Evolutionary conservation across 1,284 basidiomycete species (phyloP), one percentile per base, ranked within the genome.

Genomic region (Ganoderma resinaceum): DNA sequence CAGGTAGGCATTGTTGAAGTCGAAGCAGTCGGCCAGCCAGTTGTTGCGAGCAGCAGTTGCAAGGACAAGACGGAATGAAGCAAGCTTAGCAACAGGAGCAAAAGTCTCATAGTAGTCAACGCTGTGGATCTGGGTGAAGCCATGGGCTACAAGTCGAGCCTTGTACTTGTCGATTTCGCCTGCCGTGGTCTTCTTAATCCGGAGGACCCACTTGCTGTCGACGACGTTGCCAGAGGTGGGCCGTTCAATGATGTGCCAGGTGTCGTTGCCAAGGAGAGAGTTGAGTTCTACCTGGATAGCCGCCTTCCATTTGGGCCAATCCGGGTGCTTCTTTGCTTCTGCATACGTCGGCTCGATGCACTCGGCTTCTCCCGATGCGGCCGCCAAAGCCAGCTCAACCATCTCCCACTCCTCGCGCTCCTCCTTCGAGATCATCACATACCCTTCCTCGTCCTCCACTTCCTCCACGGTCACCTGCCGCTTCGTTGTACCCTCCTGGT

Each of bases 1-100:
- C 0, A 84, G 76, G 66, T 81, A 86, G 0, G 82, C 82, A 0
- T 74, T 75, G 29, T 81, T 81, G 69, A 86, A 76, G 69, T 87
- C 80, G n/a, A 85, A 78, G 52, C 82, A 79, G 53, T 82, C 76
- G 1, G 84, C 61, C 40, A 81, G 76, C 20, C 70, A 72, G 66
- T 76, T 70, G 33, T 73, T 14, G 78, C 77, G 6, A 1, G 82
- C 78, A 1, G 79, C 80, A 5, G 82, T 46, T 0, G 79, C 75
- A 12, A 82, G 63, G 3, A 82, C 26, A 1, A 73, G 33, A 0
- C 78, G 71, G n/a, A 82, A 62, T 0, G 79, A 74, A 0, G 66
- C 58, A 38, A 78, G 74, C 18, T 73, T 69, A 5, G 74, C 77
- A 0, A 80, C 76, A 0, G 81, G 80, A 0, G 82, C 70, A 60